phyloP scores from a whole-genome alignment of 1,284 basidiomycete genomes.

The Ustilago shanxiensis region DNA sequence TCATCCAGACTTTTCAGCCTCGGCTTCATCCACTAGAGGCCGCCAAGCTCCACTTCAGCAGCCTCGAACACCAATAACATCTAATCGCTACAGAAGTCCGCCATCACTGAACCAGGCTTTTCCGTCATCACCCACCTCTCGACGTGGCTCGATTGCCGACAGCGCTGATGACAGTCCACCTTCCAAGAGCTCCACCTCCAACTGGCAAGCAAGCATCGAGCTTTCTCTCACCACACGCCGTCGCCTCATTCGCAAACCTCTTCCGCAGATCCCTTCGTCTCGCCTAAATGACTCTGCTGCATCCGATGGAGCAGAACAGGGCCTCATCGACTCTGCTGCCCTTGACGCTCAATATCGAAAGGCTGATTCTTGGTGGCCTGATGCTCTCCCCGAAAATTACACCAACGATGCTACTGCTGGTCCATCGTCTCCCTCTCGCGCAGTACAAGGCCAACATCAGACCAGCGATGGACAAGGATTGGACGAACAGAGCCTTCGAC shows the following conservation, averaged over 20 bases:
- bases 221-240: slow-evolving; percentile 57
- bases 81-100: slow-evolving; percentile 29
- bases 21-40: slow-evolving; percentile 19
- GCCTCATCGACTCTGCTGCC: slow-evolving; percentile 18
- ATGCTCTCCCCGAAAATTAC: slow-evolving; percentile 28
- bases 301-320: slow-evolving; percentile 3
- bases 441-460: neutral
- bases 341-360: slow-evolving; percentile 28
- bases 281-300: neutral
- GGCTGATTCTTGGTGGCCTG: slow-evolving; percentile 54
- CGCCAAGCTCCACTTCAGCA: slow-evolving; percentile 12
- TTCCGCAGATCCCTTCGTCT: slow-evolving; percentile 51
- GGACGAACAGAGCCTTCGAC: slow-evolving; percentile 45
- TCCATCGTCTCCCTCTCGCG: slow-evolving; percentile 7
- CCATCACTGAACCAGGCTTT: slow-evolving; percentile 18
- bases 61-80: slow-evolving; percentile 25
- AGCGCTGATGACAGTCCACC: slow-evolving; percentile 11
- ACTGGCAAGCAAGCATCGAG: slow-evolving; percentile 55
- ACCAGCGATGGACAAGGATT: slow-evolving; percentile 32
- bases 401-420: neutral
- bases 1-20: slow-evolving; percentile 9
- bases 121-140: slow-evolving; percentile 22
- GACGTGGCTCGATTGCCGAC: slow-evolving; percentile 23
- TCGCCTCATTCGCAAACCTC: slow-evolving; percentile 61
- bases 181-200: slow-evolving; percentile 32